These are phyloP conservation scores for Geotrichum klebahnii DNA, from an alignment of 1,139 yeast genomes.

Conservation along the genomic window DNA sequence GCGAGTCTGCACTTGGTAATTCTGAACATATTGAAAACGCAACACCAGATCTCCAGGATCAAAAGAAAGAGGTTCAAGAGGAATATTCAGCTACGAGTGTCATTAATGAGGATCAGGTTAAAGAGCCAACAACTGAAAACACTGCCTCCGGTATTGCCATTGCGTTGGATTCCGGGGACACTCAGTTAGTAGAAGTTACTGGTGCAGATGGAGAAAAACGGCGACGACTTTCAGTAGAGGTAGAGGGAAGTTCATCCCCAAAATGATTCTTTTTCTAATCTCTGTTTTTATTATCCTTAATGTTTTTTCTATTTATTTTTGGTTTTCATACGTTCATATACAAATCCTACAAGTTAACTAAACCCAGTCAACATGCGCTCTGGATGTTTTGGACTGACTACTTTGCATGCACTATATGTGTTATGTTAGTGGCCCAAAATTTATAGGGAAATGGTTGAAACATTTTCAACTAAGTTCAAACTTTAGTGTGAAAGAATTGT, in stretches of 20 bases:
- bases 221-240: slow-evolving; percentile 15
- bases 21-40: slow-evolving; percentile 3
- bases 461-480: no score
- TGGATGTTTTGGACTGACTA: no score
- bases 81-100: neutral
- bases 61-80: neutral
- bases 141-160: no score
- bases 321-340: no score
- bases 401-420: no score
- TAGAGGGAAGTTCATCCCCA: neutral
- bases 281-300: neutral
- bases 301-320: neutral
- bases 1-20: neutral
- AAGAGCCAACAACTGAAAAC: neutral
- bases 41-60: neutral
- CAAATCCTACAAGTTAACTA: no score
- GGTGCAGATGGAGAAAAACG: slow-evolving; percentile 18
- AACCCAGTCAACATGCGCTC: no score
- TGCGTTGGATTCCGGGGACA: neutral
- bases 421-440: no score
- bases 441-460: no score
- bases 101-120: neutral
- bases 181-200: slow-evolving; percentile 6
- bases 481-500: no score
- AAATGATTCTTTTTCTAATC: neutral